Evolutionary conservation across 441 rosid species (phyloP).

Genomic region (Erodium moschatum): DNA sequence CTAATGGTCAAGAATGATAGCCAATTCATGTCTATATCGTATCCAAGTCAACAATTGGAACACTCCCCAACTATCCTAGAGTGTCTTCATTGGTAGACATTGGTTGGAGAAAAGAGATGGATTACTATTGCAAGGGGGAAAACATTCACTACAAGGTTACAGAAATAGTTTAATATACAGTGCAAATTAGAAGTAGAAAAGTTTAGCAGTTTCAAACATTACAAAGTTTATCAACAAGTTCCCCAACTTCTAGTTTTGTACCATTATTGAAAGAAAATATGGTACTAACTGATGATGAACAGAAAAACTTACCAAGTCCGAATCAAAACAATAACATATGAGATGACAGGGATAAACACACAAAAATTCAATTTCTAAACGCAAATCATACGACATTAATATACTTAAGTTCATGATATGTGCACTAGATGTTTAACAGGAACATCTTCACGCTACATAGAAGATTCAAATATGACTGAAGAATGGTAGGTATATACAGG

Average conservation of each 20-base stretch:
- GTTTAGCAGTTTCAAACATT: background rate
- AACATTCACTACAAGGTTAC: background rate
- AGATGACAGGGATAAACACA: background rate
- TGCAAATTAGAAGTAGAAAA: background rate
- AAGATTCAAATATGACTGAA: too few species aligned
- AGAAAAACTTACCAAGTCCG: background rate
- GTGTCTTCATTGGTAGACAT: background rate
- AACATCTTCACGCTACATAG: too few species aligned
- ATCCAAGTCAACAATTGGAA: background rate
- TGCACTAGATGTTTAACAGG: background rate
- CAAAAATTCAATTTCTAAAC: background rate
- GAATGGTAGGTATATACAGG: background rate
- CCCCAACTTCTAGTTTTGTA: background rate
- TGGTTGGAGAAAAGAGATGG: background rate
- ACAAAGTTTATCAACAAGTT: background rate
- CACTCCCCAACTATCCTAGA: background rate
- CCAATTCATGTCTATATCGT: background rate
- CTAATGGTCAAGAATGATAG: background rate
- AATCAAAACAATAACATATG: background rate
- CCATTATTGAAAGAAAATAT: background rate
- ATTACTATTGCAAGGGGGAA: background rate
- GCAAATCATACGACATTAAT: background rate
- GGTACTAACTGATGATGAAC: background rate
- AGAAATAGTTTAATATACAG: background rate
- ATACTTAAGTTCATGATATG: background rate